Evolutionary conservation across 2,329 filamentous ascomycete genomes (phyloP).

Genomic region (Fusarium chaquense): DNA sequence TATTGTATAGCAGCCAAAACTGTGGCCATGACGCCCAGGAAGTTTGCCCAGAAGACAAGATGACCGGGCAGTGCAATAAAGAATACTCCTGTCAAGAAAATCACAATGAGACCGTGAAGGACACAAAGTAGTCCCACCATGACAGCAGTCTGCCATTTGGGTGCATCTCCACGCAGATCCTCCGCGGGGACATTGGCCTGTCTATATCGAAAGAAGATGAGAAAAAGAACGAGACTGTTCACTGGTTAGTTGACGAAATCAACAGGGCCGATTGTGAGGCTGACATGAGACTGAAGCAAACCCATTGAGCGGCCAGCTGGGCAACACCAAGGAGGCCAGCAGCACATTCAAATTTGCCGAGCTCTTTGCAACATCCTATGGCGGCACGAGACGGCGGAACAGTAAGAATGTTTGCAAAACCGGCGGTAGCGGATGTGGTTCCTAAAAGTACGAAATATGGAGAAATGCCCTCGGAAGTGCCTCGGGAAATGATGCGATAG

Average conservation of each 20-base stretch:
- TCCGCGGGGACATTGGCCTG: slow-evolving; percentile 63
- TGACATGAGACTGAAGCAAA: slow-evolving; percentile 92
- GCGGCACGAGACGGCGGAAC: slow-evolving; percentile 86
- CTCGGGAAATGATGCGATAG: slow-evolving; percentile 85
- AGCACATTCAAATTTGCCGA: slow-evolving; percentile 84
- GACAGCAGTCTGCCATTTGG: slow-evolving; percentile 83
- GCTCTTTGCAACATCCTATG: slow-evolving; percentile 85
- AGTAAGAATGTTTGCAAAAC: slow-evolving; percentile 92
- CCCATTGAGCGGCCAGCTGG: slow-evolving; percentile 92
- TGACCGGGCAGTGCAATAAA: slow-evolving; percentile 70
- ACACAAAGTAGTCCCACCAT: slow-evolving; percentile 79
- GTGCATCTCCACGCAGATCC: slow-evolving; percentile 63
- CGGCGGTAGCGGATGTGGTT: slow-evolving; percentile 86
- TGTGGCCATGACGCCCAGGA: slow-evolving; percentile 83
- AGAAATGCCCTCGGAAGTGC: slow-evolving; percentile 92
- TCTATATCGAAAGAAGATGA: slow-evolving; percentile 88
- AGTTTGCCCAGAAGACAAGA: slow-evolving; percentile 84
- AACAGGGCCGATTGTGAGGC: slow-evolving; percentile 50
- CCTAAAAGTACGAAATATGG: slow-evolving; percentile 97
- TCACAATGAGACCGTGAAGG: slow-evolving; percentile 77
- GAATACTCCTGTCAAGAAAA: slow-evolving; percentile 77
- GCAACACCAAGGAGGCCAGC: slow-evolving; percentile 88
- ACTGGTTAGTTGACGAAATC: slow-evolving; percentile 40
- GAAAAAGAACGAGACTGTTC: slow-evolving; percentile 85
- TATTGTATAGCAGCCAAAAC: slow-evolving; percentile 89